phyloP scores from a whole-genome alignment of 2,329 filamentous ascomycete genomes.

The Colletotrichum graminicola region DNA sequence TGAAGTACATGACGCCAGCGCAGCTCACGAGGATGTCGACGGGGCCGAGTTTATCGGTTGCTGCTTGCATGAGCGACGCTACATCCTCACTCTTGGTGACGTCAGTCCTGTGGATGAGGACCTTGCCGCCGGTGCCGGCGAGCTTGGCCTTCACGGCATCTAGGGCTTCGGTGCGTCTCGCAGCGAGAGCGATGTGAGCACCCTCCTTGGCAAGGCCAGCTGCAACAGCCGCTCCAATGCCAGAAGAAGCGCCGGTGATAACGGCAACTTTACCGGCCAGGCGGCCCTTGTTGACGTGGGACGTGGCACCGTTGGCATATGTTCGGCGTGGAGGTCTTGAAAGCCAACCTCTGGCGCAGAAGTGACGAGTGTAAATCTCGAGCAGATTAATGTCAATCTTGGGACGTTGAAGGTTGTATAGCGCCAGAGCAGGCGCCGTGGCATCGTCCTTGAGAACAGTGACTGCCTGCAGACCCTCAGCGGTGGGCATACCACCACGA shows the following conservation, averaged over 20 bases:
- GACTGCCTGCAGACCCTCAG: slow-evolving; percentile 77
- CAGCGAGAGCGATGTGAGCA: slow-evolving; percentile 78
- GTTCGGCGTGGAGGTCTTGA: slow-evolving; percentile 69
- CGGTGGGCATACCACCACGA: slow-evolving; percentile 82
- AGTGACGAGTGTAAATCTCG: slow-evolving; percentile 83
- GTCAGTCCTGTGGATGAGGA: slow-evolving; percentile 78
- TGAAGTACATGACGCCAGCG: slow-evolving; percentile 90
- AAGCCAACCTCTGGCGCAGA: slow-evolving; percentile 84
- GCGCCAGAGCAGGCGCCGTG: slow-evolving; percentile 70
- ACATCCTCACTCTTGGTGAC: slow-evolving; percentile 77
- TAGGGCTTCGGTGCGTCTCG: slow-evolving; percentile 76
- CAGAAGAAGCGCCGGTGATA: slow-evolving; percentile 83
- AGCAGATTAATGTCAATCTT: slow-evolving; percentile 78
- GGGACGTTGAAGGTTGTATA: slow-evolving; percentile 70
- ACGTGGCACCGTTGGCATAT: slow-evolving; percentile 43
- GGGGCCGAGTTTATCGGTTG: slow-evolving; percentile 73
- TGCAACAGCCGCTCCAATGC: slow-evolving; percentile 82
- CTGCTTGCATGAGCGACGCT: slow-evolving; percentile 71
- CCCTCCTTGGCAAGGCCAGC: slow-evolving; percentile 77
- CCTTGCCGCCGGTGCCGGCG: slow-evolving; percentile 66
- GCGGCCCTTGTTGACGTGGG: slow-evolving; percentile 61
- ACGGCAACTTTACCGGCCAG: slow-evolving; percentile 78
- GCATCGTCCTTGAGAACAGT: slow-evolving; percentile 79
- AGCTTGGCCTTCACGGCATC: slow-evolving; percentile 75
- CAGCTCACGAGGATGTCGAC: slow-evolving; percentile 85